Evolutionary conservation across 106 monocot species (phyloP).

Genomic region (Dioscorea alata): DNA sequence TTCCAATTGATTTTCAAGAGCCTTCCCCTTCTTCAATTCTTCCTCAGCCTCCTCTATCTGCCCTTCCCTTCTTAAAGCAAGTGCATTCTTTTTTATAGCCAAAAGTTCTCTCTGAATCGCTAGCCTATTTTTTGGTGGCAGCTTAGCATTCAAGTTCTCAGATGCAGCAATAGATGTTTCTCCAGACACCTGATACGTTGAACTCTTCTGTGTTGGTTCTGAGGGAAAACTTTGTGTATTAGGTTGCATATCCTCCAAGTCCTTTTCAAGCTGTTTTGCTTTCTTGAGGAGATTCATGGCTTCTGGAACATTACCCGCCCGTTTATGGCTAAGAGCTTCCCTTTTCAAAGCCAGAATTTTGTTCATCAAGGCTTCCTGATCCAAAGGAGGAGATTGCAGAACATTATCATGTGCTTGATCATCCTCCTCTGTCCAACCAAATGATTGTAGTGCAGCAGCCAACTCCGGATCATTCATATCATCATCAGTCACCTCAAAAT

Average conservation of each 20-base stretch:
- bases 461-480: slow-evolving; percentile 95
- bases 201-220: slow-evolving; percentile 7
- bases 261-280: slow-evolving; percentile 80
- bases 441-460: slow-evolving; percentile 71
- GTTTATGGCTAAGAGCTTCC: slow-evolving; percentile 65
- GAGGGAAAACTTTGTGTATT: slow-evolving; percentile 7
- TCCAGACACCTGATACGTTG: slow-evolving; percentile 3
- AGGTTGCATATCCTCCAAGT: slow-evolving; percentile 28
- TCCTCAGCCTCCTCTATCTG: slow-evolving; percentile 75
- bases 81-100: slow-evolving; percentile 88
- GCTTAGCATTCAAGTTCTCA: slow-evolving; percentile 3
- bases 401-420: slow-evolving; percentile 9
- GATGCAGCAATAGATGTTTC: slow-evolving; percentile 1
- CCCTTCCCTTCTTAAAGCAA: slow-evolving; percentile 85
- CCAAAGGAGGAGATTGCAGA: slow-evolving; percentile 6
- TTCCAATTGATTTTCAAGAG: slow-evolving; percentile 79
- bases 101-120: slow-evolving; percentile 82
- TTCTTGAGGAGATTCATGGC: slow-evolving; percentile 79
- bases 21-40: slow-evolving; percentile 78
- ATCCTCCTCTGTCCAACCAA: slow-evolving; percentile 83
- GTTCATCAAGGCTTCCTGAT: slow-evolving; percentile 27
- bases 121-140: slow-evolving; percentile 56
- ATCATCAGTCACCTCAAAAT: slow-evolving; percentile 78
- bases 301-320: slow-evolving; percentile 59
- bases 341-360: slow-evolving; percentile 72